phyloP scores from a whole-genome alignment of 176 grass and related monocot genomes.

The Chrysopogon serrulatus region DNA sequence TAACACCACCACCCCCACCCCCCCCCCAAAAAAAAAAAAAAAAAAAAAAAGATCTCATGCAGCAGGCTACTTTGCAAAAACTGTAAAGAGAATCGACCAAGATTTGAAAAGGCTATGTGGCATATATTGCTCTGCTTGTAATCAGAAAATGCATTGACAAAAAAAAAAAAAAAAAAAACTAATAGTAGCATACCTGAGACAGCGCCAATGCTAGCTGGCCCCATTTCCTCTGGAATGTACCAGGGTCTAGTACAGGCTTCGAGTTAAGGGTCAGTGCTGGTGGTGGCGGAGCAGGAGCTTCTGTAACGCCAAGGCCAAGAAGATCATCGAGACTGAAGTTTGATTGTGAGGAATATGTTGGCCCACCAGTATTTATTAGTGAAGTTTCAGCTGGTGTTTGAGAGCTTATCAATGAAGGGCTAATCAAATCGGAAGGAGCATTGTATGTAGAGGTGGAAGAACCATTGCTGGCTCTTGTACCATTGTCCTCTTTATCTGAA shows the following conservation, averaged over 20 bases:
- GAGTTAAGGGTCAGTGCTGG: slow-evolving; percentile 65
- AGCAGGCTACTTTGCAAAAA: not conserved
- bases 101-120: not conserved
- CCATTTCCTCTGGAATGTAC: slow-evolving; percentile 96
- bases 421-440: slow-evolving; percentile 68
- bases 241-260: slow-evolving; percentile 85
- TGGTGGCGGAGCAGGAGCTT: slow-evolving; percentile 35
- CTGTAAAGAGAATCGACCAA: not conserved
- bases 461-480: slow-evolving; percentile 47
- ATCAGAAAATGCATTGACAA: slow-evolving; percentile 16
- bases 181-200: slow-evolving; percentile 65
- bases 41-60: not conserved
- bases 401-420: slow-evolving; percentile 44
- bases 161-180: no score
- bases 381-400: slow-evolving; percentile 43
- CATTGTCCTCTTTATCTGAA: slow-evolving; percentile 91
- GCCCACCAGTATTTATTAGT: slow-evolving; percentile 37
- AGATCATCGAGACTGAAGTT: slow-evolving; percentile 88
- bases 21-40: no score
- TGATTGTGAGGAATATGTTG: slow-evolving; percentile 36
- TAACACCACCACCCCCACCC: no score
- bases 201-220: slow-evolving; percentile 67
- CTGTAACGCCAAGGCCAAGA: slow-evolving; percentile 65
- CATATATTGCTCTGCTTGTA: not conserved
- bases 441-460: slow-evolving; percentile 68